Percentiles rank a stretch among this genome's conserved stretches.
phyloP scores from a whole-genome alignment of 306 rosid genomes.

The Pachyrhizus erosus region DNA sequence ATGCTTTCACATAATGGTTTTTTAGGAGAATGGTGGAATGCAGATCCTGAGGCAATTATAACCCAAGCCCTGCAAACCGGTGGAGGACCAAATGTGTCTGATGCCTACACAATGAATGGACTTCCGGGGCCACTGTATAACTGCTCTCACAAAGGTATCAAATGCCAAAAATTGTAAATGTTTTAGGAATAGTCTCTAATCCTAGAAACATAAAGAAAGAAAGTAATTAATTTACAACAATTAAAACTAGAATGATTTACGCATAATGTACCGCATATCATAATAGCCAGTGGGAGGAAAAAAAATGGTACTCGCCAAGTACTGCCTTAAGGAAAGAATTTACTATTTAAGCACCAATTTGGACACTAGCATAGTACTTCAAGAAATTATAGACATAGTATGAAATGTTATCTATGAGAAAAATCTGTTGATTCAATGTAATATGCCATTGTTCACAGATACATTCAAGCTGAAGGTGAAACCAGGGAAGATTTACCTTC shows the following conservation, averaged over 20 bases:
- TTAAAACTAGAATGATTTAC: too few species aligned
- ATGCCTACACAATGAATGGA: slow-evolving; percentile 81
- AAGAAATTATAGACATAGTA: neutral
- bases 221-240: neutral
- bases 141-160: slow-evolving; percentile 72
- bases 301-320: neutral
- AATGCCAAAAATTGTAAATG: neutral
- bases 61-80: slow-evolving; percentile 66
- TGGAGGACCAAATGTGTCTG: slow-evolving; percentile 84
- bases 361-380: neutral
- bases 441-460: slow-evolving; percentile 41
- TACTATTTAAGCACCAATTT: neutral
- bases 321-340: neutral
- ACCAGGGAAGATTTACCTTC: slow-evolving; percentile 62
- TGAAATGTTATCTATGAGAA: neutral
- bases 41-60: slow-evolving; percentile 72
- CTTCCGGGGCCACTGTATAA: slow-evolving; percentile 76
- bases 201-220: neutral
- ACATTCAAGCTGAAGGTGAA: slow-evolving; percentile 70
- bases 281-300: neutral
- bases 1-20: neutral
- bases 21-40: slow-evolving; percentile 89
- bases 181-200: neutral
- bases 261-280: too few species aligned
- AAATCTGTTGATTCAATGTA: neutral